Percentiles rank a stretch among this genome's conserved stretches.
Conservation (phyloP, 352 stramenopile genomes). For the Pythium guiyangense region DNA sequence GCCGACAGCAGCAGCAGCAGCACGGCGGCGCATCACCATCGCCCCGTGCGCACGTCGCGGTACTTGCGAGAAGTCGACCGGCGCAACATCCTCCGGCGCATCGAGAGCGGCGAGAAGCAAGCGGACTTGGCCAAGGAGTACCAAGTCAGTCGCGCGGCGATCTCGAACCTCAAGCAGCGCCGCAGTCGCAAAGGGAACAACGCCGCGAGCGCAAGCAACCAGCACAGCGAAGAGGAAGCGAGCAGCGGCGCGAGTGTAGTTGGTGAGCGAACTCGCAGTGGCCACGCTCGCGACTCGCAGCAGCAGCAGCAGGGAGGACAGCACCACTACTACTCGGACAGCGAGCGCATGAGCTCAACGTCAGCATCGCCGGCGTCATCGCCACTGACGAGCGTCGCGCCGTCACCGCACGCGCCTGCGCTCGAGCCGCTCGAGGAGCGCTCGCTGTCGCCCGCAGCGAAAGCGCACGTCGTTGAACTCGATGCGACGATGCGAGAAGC, state of each 20-base stretch:
- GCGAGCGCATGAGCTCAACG: neutral
- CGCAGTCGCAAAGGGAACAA: constrained; percentile 21
- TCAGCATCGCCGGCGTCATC: neutral
- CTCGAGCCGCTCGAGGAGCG: neutral
- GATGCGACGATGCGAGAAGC: constrained; percentile 26
- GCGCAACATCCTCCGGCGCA: constrained; percentile 40
- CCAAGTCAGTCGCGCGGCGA: constrained; percentile 56
- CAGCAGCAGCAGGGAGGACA: neutral
- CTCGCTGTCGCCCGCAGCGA: neutral
- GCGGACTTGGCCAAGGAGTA: constrained; percentile 63
- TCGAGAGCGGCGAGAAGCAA: constrained; percentile 57
- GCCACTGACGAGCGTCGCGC: neutral
- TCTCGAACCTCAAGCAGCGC: constrained; percentile 66
- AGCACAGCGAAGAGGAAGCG: neutral
- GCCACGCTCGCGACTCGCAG: neutral
- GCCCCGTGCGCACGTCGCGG: constrained; percentile 4
- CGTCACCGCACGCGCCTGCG: neutral
- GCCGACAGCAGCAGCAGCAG: neutral
- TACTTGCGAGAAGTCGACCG: constrained; percentile 18
- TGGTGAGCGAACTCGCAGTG: neutral
- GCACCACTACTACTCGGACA: neutral
- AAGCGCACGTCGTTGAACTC: constrained; percentile 22
- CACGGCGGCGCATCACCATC: neutral
- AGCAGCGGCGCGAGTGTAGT: neutral
- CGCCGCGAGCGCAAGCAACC: neutral